Percentiles rank a stretch among this genome's conserved stretches.
Conservation (phyloP, 257 asterid species). For the Penstemon eatonii region DNA sequence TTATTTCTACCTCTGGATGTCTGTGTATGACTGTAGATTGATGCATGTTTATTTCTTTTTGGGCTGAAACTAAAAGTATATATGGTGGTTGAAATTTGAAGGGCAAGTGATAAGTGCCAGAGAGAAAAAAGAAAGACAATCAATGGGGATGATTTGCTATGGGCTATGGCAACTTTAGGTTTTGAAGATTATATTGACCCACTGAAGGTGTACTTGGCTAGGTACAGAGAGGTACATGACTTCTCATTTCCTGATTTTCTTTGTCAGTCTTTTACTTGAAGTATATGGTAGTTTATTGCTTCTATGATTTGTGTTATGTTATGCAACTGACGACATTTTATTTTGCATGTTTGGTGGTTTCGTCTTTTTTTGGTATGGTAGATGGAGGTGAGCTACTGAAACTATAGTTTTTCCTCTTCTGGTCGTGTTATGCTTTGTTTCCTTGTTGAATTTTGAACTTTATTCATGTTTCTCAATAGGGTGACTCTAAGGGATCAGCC, state of each 20-base stretch:
- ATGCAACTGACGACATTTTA: conserved; percentile 34
- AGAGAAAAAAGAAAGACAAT: conserved; percentile 88
- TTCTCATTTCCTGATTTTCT: not conserved
- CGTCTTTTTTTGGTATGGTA: conserved; percentile 45
- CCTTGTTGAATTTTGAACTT: conserved; percentile 5
- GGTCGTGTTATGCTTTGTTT: conserved; percentile 7
- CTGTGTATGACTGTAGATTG: not conserved
- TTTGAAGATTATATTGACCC: conserved; percentile 93
- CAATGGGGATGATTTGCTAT: conserved; percentile 83
- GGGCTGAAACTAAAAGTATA: conserved; percentile 3
- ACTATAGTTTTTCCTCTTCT: not conserved
- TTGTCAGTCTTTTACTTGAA: not conserved
- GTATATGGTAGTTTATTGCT: conserved; percentile 6
- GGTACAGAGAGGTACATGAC: conserved; percentile 76
- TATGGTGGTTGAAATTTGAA: conserved; percentile 36
- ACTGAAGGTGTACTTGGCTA: conserved; percentile 71
- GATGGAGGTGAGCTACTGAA: conserved; percentile 70
- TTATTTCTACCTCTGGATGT: not conserved
- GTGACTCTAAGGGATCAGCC: conserved; percentile 78
- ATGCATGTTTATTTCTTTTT: not conserved
- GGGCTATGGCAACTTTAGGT: conserved; percentile 95
- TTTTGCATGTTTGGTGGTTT: conserved; percentile 17
- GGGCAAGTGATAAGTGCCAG: conserved; percentile 97
- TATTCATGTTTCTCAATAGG: conserved; percentile 44
- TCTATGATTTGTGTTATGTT: not conserved